phyloP scores from a whole-genome alignment of 2,329 filamentous ascomycete genomes.

The Pseudocercospora eumusae region DNA sequence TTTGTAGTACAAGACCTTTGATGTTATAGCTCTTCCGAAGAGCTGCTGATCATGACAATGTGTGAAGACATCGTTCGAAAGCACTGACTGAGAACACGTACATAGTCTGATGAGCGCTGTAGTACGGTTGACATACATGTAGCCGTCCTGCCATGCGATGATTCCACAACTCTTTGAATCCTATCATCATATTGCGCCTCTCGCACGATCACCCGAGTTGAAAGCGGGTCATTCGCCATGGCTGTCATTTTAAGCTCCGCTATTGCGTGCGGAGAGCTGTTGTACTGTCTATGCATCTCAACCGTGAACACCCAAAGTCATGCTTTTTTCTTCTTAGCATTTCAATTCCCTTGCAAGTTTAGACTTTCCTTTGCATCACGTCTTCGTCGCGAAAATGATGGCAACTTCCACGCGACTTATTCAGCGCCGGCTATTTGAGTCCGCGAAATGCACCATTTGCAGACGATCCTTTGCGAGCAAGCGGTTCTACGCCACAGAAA shows the following conservation, averaged over 20 bases:
- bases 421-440: slow-evolving; percentile 23
- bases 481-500: slow-evolving; percentile 43
- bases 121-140: neutral
- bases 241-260: neutral
- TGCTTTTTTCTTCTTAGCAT: neutral
- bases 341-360: slow-evolving; percentile 2
- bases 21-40: neutral
- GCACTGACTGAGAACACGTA: neutral
- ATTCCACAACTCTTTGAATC: neutral
- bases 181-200: neutral
- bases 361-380: slow-evolving; percentile 3
- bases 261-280: slow-evolving; percentile 3
- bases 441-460: slow-evolving; percentile 14
- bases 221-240: neutral
- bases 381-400: slow-evolving; percentile 35
- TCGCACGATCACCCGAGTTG: neutral
- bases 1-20: neutral
- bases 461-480: slow-evolving; percentile 21
- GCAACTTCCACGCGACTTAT: slow-evolving; percentile 21
- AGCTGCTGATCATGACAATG: neutral
- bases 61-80: neutral
- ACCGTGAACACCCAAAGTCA: neutral
- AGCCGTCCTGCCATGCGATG: neutral
- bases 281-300: neutral
- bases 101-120: neutral